Evolutionary conservation across 2,329 filamentous ascomycete species (phyloP), one percentile per base, ranked within the genome.

Genomic region (Cladophialophora psammophila): DNA sequence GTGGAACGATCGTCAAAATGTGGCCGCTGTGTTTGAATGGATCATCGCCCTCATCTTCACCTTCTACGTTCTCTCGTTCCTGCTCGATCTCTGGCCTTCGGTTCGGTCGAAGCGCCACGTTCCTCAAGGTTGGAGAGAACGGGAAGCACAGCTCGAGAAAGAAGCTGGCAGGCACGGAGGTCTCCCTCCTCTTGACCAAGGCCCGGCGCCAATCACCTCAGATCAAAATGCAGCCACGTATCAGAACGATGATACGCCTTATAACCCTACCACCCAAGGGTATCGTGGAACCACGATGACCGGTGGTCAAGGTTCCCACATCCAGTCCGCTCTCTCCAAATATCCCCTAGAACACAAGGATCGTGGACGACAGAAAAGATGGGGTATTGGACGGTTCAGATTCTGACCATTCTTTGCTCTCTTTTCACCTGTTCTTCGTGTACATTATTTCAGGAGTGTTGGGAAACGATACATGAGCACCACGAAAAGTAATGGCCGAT

Each of bases 81-180:
- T 90, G 75, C 85, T 97, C 76, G 94, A 99, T 80, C 87, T 99
- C 58, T 85, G 91, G 70, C 95, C 95, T 0, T 92, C 92, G 10
- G 83, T 91, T 2, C 83, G 86, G 69, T 91, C 88, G 10, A 87
- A 85, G 70, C 76, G 81, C 71, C 79, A 79, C 60, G 64, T 80
- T 5, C 80, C 80, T 0, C 80, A 82, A 60, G 80, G 80, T 20
- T 69, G 66, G 64, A 59, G 60, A 15, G 42, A 65, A 36, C 34
- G 40, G 13, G 61, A 69, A 35, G 59, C 45, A 6, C 13, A 38
- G 12, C 35, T 65, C 8, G 70, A 72, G 36, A 70, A 68, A 64
- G 62, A 34, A 45, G 48, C 42, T 3, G 31, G 15, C 5, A 20
- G 13, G 13, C 63, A 63, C 48, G 55, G 26, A 4, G 53, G 35